Evolutionary conservation across 2,329 filamentous ascomycete genomes (phyloP).

Genomic region (Fusarium multiceps): DNA sequence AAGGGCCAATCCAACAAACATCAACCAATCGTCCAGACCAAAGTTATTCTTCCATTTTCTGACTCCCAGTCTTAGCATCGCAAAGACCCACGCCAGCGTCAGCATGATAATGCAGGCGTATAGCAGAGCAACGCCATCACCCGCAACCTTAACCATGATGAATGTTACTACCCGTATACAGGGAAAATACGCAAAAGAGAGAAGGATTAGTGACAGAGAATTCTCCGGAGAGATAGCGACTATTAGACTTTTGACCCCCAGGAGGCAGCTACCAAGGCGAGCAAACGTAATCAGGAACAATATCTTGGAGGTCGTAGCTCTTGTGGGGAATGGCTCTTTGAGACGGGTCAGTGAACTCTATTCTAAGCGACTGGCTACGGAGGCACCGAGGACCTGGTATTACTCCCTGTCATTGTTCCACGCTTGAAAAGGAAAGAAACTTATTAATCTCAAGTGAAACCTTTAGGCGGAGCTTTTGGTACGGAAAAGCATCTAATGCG

Average conservation of each 20-base stretch:
- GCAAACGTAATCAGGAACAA: conserved; percentile 2
- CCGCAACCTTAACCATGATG: conserved; percentile 24
- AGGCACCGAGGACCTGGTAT: background rate
- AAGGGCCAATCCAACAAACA: conserved; percentile 35
- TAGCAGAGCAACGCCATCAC: conserved; percentile 30
- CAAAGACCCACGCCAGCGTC: conserved; percentile 25
- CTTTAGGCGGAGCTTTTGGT: background rate
- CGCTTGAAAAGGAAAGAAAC: background rate
- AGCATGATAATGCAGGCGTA: conserved; percentile 35
- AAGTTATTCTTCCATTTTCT: conserved; percentile 32
- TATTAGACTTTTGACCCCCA: background rate
- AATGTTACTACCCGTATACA: background rate
- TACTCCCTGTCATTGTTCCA: background rate
- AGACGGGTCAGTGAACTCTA: background rate
- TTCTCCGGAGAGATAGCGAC: background rate
- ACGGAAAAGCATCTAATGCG: background rate
- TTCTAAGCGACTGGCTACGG: background rate
- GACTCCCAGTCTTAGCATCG: conserved; percentile 11
- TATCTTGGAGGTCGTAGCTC: background rate
- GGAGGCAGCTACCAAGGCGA: background rate
- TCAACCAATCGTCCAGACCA: conserved; percentile 41
- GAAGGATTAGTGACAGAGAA: background rate
- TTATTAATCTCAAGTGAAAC: background rate
- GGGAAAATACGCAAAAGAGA: background rate
- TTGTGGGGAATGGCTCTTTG: background rate